phyloP scores from a whole-genome alignment of 1,139 yeast species.

The Blastobotrys serpentis region DNA sequence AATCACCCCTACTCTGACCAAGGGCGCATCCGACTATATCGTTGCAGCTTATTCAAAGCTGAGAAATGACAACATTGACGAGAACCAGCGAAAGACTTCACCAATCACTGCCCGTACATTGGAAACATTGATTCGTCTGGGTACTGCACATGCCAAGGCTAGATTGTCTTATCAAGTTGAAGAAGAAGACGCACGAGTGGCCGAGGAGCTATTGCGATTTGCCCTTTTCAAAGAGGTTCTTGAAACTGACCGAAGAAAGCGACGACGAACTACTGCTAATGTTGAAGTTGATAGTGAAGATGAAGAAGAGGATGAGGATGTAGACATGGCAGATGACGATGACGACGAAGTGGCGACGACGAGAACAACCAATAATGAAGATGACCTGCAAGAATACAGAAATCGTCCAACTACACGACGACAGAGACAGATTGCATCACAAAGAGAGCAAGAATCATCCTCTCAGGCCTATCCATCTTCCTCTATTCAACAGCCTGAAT shows the following conservation, averaged over 20 bases:
- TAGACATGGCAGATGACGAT: conserved; percentile 29
- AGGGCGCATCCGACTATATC: conserved; percentile 77
- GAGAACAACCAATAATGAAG: conserved; percentile 11
- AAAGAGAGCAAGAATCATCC: not conserved
- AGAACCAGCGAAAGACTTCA: conserved; percentile 76
- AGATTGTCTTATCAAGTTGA: conserved; percentile 76
- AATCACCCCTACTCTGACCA: conserved; percentile 75
- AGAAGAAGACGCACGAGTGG: conserved; percentile 77
- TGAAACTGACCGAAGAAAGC: conserved; percentile 36
- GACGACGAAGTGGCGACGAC: conserved; percentile 30
- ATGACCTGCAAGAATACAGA: conserved; percentile 20
- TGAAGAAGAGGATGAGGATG: conserved; percentile 27
- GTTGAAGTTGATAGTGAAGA: conserved; percentile 33
- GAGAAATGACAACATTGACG: conserved; percentile 75
- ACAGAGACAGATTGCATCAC: conserved; percentile 6
- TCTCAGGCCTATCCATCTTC: conserved; percentile 15
- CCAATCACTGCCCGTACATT: conserved; percentile 98
- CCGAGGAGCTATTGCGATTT: conserved; percentile 79
- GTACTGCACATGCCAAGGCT: conserved; percentile 97
- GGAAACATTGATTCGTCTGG: conserved; percentile 90
- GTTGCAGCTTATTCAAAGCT: conserved; percentile 76
- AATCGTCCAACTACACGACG: conserved; percentile 14
- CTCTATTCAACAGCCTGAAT: conserved; percentile 19
- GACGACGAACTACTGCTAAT: conserved; percentile 30
- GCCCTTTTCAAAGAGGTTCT: conserved; percentile 78